Conservation (phyloP, 352 stramenopile genomes). For the Globisporangium cystogenes region DNA sequence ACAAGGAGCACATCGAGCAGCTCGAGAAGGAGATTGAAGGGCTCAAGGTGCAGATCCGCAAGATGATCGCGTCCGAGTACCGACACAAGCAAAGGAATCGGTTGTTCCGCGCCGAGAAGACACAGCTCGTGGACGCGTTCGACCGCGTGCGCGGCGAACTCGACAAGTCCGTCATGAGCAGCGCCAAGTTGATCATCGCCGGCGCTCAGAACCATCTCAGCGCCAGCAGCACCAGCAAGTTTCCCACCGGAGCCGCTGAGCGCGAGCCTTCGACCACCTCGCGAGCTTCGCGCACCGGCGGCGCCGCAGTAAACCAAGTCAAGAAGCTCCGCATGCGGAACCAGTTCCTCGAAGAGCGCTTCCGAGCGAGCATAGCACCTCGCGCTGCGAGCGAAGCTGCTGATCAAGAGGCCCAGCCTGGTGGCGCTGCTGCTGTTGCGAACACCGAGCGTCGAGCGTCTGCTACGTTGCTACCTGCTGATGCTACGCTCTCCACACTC, state of each 20-base stretch:
- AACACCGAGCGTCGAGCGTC: no score
- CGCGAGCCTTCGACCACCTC: neutral
- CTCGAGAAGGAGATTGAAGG: constrained; percentile 52
- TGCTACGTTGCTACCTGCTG: neutral
- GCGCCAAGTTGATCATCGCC: constrained; percentile 29
- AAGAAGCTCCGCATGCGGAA: constrained; percentile 54
- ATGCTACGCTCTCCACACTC: neutral
- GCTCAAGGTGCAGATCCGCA: constrained; percentile 65
- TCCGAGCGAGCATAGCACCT: constrained; percentile 19
- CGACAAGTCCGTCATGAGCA: constrained; percentile 31
- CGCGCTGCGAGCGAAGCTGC: neutral
- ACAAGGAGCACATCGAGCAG: constrained; percentile 43
- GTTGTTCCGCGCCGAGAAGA: constrained; percentile 36
- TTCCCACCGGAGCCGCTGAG: no score
- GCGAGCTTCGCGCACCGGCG: neutral
- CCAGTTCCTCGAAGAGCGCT: constrained; percentile 54
- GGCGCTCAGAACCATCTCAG: constrained; percentile 10
- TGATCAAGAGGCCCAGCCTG: neutral
- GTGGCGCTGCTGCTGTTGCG: no score
- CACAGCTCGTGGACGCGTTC: constrained; percentile 38
- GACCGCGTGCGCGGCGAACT: constrained; percentile 41
- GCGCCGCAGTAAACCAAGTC: constrained; percentile 27
- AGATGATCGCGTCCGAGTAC: constrained; percentile 78
- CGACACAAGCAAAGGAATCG: constrained; percentile 69
- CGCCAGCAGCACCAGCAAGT: neutral